phyloP scores from a whole-genome alignment of 2,329 filamentous ascomycete species.

The Penicillium sp. region DNA sequence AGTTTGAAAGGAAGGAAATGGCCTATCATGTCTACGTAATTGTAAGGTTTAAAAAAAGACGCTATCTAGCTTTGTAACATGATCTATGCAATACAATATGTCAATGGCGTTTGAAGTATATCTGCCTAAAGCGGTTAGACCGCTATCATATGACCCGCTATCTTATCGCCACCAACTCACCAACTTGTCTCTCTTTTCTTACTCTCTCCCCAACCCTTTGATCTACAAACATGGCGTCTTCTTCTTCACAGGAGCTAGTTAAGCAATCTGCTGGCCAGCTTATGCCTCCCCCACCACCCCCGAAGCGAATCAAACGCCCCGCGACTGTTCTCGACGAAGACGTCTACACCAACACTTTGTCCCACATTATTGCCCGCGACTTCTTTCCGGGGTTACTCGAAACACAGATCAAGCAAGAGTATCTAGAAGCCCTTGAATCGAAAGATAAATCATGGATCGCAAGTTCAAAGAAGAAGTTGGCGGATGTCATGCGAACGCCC shows the following conservation, averaged over 20 bases:
- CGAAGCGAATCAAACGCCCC: slow-evolving; percentile 86
- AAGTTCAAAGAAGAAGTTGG: slow-evolving; percentile 62
- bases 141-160: slow-evolving; percentile 12
- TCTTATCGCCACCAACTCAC: slow-evolving; percentile 13
- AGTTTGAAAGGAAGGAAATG: too few species aligned
- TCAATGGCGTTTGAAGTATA: too few species aligned
- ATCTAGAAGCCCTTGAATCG: slow-evolving; percentile 81
- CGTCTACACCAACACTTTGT: slow-evolving; percentile 78
- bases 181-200: slow-evolving; percentile 2
- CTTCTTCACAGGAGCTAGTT: slow-evolving; percentile 25
- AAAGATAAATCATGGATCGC: slow-evolving; percentile 78
- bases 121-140: slow-evolving; percentile 5
- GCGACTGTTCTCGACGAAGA: slow-evolving; percentile 86
- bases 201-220: neutral
- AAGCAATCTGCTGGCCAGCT: slow-evolving; percentile 46
- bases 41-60: neutral
- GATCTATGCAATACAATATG: neutral
- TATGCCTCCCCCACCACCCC: slow-evolving; percentile 77
- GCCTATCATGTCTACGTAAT: neutral
- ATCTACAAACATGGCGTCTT: slow-evolving; percentile 21
- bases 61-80: neutral
- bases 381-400: slow-evolving; percentile 91
- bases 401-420: slow-evolving; percentile 79
- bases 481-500: slow-evolving; percentile 69
- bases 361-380: slow-evolving; percentile 89